Evolutionary conservation across 805 yeast species (phyloP), one percentile per base, ranked within the genome.

Genomic region (Sugiyamaella floridensis): DNA sequence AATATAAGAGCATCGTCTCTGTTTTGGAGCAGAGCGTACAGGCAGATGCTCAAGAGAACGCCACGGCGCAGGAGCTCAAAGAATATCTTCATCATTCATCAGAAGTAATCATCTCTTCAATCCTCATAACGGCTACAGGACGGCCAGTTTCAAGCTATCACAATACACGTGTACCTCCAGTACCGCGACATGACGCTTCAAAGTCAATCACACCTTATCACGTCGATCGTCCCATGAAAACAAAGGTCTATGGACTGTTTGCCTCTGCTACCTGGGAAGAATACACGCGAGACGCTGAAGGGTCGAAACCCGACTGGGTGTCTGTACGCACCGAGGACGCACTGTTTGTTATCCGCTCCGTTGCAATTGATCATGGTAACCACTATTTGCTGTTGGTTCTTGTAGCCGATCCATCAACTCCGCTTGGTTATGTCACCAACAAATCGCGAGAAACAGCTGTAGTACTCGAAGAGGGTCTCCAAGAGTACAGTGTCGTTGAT

Each of bases 201-300:
- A 55, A 45, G 34, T 15, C 19, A 45, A 49, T 40, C 22, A 15
- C 47, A 12, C 61, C 62, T 19, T 59, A 60, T 50, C 52, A 55
- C 47, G 52, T 61, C 32, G 54, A 57, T 44, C 16, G 62, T 47
- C 43, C 54, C 18, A 55, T 66, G 61, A 62, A 63, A 43, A 66
- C 67, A 5, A 64, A 64, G 41, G 60, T 66, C 12, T 62, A 57
- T 40, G 63, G 63, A 9, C 53, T 64, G n/a, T 63, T 63, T 53
- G 68, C 67, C 3, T 58, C 68, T 15, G 55, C 63, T 42, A 54
- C 57, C 10, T 65, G 67, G 65, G 49, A 57, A 11, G 60, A 59
- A 50, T 61, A 61, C 47, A 40, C 50, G 11, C 26, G 12, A 4
- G 26, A 28, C 26, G 26, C 6, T 6, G 37, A 32, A 32, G 37